Evolutionary conservation across 2,329 filamentous ascomycete species (phyloP).

Genomic region (Amphichorda felina): DNA sequence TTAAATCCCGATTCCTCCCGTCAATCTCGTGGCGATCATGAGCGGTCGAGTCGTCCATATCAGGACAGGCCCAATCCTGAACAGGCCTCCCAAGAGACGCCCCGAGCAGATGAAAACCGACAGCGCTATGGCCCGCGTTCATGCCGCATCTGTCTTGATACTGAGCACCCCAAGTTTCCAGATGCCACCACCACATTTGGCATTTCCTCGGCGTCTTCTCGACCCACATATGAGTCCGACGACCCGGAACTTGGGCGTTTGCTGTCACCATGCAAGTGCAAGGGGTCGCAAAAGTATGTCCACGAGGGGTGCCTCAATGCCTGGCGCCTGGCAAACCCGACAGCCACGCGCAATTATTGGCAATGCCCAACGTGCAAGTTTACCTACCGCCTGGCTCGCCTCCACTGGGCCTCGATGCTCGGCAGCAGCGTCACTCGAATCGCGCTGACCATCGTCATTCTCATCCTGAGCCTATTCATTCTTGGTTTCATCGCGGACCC

Average conservation of each 20-base stretch:
- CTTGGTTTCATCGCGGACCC: slow-evolving; percentile 90
- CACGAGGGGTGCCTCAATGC: slow-evolving; percentile 80
- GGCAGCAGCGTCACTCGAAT: slow-evolving; percentile 57
- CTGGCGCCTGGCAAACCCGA: slow-evolving; percentile 68
- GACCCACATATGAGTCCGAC: slow-evolving; percentile 55
- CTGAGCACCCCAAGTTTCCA: slow-evolving; percentile 36
- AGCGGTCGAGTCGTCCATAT: too few species aligned
- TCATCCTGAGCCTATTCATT: slow-evolving; percentile 62
- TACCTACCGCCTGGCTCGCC: slow-evolving; percentile 64
- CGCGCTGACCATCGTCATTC: slow-evolving; percentile 57
- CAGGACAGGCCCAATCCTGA: not conserved
- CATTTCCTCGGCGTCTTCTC: slow-evolving; percentile 18
- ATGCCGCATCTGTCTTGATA: slow-evolving; percentile 84
- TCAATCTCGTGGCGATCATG: too few species aligned
- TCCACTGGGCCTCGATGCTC: slow-evolving; percentile 63
- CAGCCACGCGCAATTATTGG: slow-evolving; percentile 60
- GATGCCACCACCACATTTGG: slow-evolving; percentile 17
- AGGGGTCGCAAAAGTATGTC: slow-evolving; percentile 85
- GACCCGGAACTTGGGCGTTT: slow-evolving; percentile 65
- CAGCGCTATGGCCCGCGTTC: slow-evolving; percentile 56
- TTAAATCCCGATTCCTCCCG: not conserved
- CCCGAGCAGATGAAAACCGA: not conserved
- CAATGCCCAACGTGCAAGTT: slow-evolving; percentile 83
- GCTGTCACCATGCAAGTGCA: slow-evolving; percentile 85
- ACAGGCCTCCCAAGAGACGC: not conserved